phyloP scores from a whole-genome alignment of 768 basidiomycete genomes.

The Sporobolomyces roseus region DNA sequence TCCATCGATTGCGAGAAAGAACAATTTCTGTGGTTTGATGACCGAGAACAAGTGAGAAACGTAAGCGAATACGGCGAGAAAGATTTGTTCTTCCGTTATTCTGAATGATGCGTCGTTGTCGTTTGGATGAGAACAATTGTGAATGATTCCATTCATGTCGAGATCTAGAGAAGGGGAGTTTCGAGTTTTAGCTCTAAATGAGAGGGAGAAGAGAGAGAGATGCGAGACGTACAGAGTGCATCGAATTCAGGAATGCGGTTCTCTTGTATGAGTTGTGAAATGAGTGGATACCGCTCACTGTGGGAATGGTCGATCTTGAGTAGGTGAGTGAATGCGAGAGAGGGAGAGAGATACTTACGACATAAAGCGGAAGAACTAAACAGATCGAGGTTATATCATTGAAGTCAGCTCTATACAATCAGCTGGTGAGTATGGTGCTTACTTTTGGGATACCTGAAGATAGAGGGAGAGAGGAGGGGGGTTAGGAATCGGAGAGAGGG shows the following conservation, averaged over 20 bases:
- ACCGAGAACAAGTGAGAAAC: conserved; percentile 94
- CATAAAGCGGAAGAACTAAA: conserved; percentile 48
- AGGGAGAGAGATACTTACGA: conserved; percentile 38
- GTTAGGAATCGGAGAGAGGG: not conserved
- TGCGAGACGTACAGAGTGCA: conserved; percentile 49
- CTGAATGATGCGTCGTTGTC: conserved; percentile 95
- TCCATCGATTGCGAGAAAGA: conserved; percentile 98
- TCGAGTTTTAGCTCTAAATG: conserved; percentile 40
- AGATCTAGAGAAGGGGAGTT: conserved; percentile 59
- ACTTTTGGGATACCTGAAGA: conserved; percentile 42
- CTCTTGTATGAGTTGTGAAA: conserved; percentile 94
- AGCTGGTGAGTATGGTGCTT: not conserved
- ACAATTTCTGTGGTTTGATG: conserved; percentile 94
- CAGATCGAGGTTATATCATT: too few relatives aligned
- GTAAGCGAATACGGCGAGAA: conserved; percentile 93
- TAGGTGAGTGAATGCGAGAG: not conserved
- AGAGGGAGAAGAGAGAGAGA: not conserved
- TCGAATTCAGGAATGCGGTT: conserved; percentile 99
- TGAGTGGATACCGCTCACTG: conserved; percentile 95
- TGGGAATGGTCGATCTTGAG: not conserved
- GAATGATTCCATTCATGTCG: conserved; percentile 75
- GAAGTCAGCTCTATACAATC: not conserved
- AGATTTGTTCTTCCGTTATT: conserved; percentile 93
- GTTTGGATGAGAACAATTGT: conserved; percentile 84
- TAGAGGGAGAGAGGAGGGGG: not conserved